Base-by-base conservation (phyloP, 306 rosid species). In the Glycyrrhiza uralensis region DNA sequence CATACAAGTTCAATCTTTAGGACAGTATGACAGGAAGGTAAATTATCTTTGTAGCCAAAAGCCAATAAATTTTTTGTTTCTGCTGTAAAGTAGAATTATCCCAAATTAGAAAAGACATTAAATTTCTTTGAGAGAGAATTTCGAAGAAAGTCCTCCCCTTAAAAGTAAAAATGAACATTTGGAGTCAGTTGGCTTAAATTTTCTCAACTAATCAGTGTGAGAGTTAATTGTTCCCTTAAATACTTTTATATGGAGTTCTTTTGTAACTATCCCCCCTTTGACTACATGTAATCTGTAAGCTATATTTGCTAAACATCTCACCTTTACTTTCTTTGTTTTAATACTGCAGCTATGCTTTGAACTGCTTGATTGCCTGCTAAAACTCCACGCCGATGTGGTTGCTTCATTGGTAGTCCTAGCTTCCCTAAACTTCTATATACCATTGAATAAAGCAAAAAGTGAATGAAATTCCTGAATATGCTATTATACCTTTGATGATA, bases 11-110 rank as follows among this genome's bases (percentile, higher is more conserved):
- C 99, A 87, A 71, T 89, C 96, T 82, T 80, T 94, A 77, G 95
- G 90, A 58, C 90, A 85, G 82, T 87, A 75, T 75, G 99, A 94
- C 83, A 84, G 99, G 82, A 91, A 89, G 95, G 97, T 89, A 83
- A 69, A 59, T 22, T 15, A 49, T 7, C 44, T 18, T 57, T 51
- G 60, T 47, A 24, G 71, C 42, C 61, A 52, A 73, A 44, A 56
- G 68, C 42, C 59, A 62, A 67, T 9, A 38, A 20, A 42, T 68
- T 73, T 63, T 28, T 51, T 18, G 35, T 46, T 78, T 76, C 51
- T 72, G 57, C 56, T 23, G 2, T 45, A 65, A 54, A 46, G 38
- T 65, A 64, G 56, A 52, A 44, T 50, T 51, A 29, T 68, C 67
- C 63, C 54, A 49, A 71, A 18, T 50, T 26, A 14, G 33, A 22